Base-by-base conservation (phyloP, 768 basidiomycete genomes). In the Trametes sanguinea region DNA sequence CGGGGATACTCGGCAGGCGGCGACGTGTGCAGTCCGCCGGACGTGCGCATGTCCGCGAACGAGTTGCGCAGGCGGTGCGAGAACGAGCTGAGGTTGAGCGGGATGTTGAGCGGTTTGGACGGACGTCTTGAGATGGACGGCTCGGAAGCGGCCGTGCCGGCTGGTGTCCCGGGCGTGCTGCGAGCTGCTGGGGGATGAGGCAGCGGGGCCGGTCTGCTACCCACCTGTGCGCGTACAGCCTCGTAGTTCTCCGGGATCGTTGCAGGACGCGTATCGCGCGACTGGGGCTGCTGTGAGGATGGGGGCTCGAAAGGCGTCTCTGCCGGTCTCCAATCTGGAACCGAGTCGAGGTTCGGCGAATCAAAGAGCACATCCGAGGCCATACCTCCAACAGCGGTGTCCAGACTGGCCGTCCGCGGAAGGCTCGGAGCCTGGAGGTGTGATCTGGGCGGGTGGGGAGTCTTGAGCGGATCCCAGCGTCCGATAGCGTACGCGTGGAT, bases 381-480 rank as follows among this genome's bases (percentile, higher is more conserved):
- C 4, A 51, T 27, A 8, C 44, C 46, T 3, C 51, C 53, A 13
- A 65, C 60, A 9, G 54, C 53, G 33, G 51, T 54, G 42, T 65
- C 55, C 27, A 61, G 22, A 4, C 51, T 29, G n/a, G 40, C 16
- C 13, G 47, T 48, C 40, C 60, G 57, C 35, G 61, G 43, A 44
- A 60, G 67, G 53, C 54, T 71, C 50, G 71, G 68, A 54, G 67
- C 69, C 70, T 58, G 66, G 53, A 70, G 57, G 58, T 59, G 71
- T 61, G 73, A 72, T 71, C 72, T 67, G 4, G 89, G 89, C 6
- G 80, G 83, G 62, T 81, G 83, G 3, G 90, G 90, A 0, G 83
- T 87, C 57, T 78, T 80, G 62, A 85, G 85, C 6, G 92, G 90
- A 71, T 91, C 89, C 92, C 92, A 94, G 62, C 84, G 80, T 9